phyloP scores from a whole-genome alignment of 2,329 filamentous ascomycete genomes.

The Fusarium heterosporum region DNA sequence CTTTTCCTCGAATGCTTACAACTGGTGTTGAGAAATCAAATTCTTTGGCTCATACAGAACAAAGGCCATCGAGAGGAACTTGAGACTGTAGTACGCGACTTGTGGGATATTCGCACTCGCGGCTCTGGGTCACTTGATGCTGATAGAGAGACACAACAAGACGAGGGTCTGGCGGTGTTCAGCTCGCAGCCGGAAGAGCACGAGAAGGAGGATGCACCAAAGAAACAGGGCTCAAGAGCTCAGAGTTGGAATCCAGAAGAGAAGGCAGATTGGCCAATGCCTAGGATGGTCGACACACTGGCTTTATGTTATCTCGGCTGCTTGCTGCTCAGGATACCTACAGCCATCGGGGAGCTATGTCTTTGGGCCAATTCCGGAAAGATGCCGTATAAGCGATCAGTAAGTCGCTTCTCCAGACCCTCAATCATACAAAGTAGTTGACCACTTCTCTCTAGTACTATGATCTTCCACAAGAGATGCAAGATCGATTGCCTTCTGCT shows the following conservation, averaged over 20 bases:
- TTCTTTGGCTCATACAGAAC: conserved; percentile 75
- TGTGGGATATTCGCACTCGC: conserved; percentile 81
- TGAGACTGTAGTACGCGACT: conserved; percentile 81
- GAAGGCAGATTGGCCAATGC: conserved; percentile 65
- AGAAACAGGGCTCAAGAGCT: conserved; percentile 48
- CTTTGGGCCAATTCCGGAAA: conserved; percentile 75
- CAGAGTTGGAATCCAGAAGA: conserved; percentile 60
- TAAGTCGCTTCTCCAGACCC: conserved; percentile 52
- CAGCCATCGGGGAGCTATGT: conserved; percentile 78
- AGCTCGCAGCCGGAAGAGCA: conserved; percentile 53
- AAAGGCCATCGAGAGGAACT: conserved; percentile 77
- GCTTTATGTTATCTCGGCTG: conserved; percentile 83
- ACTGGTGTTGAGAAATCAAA: conserved; percentile 84
- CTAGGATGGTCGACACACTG: conserved; percentile 79
- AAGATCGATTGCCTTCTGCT: conserved; percentile 69
- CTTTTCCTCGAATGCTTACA: conserved; percentile 89
- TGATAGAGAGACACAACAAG: conserved; percentile 41
- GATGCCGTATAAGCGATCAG: conserved; percentile 78
- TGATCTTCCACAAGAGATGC: conserved; percentile 72
- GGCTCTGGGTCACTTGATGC: conserved; percentile 55
- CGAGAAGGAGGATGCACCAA: conserved; percentile 24
- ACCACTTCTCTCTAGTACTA: conserved; percentile 59
- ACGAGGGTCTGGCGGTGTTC: conserved; percentile 52
- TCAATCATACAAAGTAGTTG: neutral
- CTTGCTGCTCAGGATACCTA: conserved; percentile 78